These are phyloP conservation scores for Candida ulmi DNA, from an alignment of 805 yeast genomes.

Conservation along the genomic window DNA sequence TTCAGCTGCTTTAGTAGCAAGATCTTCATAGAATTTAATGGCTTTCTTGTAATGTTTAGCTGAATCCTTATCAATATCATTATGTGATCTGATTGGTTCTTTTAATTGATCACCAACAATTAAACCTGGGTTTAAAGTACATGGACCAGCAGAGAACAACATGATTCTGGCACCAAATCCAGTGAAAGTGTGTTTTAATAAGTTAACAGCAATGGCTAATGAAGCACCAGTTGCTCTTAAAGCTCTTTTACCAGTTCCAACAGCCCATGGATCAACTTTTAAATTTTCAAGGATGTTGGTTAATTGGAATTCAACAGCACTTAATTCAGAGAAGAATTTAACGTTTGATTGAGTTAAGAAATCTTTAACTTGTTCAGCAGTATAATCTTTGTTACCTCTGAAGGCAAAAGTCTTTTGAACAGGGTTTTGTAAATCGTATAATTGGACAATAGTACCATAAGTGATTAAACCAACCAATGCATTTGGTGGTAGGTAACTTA, in stretches of 20 bases:
- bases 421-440: conserved; percentile 71
- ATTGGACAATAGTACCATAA: conserved; percentile 84
- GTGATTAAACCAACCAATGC: conserved; percentile 85
- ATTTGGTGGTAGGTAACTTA: conserved; percentile 82
- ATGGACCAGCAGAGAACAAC: conserved; percentile 91
- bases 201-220: conserved; percentile 71
- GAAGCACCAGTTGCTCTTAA: conserved; percentile 93
- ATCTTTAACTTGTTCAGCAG: conserved; percentile 47
- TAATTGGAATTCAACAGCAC: conserved; percentile 76
- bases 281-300: conserved; percentile 75
- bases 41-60: conserved; percentile 69
- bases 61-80: conserved; percentile 86
- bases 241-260: conserved; percentile 77
- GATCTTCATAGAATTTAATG: conserved; percentile 38
- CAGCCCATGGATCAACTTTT: conserved; percentile 83
- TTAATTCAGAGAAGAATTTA: conserved; percentile 68
- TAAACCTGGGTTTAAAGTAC: conserved; percentile 91
- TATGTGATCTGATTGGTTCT: conserved; percentile 96
- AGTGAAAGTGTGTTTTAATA: conserved; percentile 77
- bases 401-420: conserved; percentile 76
- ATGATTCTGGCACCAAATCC: conserved; percentile 86
- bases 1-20: conserved; percentile 42
- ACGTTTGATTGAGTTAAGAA: conserved; percentile 45
- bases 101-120: conserved; percentile 87
- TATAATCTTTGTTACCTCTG: conserved; percentile 84